Percentiles rank a stretch among this genome's conserved stretches.
Evolutionary conservation across 2,329 filamentous ascomycete genomes (phyloP).

Genomic region (Paecilomyces formosus): DNA sequence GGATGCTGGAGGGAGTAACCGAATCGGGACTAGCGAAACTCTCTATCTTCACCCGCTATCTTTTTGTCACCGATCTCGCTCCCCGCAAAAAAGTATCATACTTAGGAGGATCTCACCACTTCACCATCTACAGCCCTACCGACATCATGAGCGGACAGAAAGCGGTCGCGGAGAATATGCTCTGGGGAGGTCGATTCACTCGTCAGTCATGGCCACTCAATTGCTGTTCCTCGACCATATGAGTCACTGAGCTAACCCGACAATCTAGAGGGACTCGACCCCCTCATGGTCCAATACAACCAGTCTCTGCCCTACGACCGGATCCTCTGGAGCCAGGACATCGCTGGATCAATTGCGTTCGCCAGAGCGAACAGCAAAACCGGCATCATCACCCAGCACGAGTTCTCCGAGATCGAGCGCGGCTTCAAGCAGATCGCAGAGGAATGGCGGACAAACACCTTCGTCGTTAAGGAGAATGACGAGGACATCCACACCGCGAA

Average conservation of each 20-base stretch:
- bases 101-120: neutral
- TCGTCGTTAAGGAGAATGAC: slow-evolving; percentile 31
- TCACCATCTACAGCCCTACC: neutral
- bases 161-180: slow-evolving; percentile 43
- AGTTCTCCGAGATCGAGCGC: slow-evolving; percentile 66
- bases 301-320: slow-evolving; percentile 73
- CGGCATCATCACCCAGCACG: slow-evolving; percentile 63
- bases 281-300: slow-evolving; percentile 82
- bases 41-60: neutral
- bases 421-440: slow-evolving; percentile 55
- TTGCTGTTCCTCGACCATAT: neutral
- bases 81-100: neutral
- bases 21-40: neutral
- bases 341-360: slow-evolving; percentile 72
- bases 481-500: slow-evolving; percentile 65
- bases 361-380: slow-evolving; percentile 70
- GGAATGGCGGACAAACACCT: slow-evolving; percentile 35
- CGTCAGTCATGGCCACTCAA: slow-evolving; percentile 30
- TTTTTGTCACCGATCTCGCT: slow-evolving; percentile 1
- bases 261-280: slow-evolving; percentile 66
- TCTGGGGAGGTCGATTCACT: slow-evolving; percentile 57
- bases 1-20: neutral
- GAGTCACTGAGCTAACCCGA: slow-evolving; percentile 1
- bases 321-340: slow-evolving; percentile 71
- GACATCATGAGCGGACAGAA: slow-evolving; percentile 29